These are phyloP conservation scores for Xanthoceras sorbifolium DNA, from an alignment of 345 rosid genomes.

Conservation along the genomic window DNA sequence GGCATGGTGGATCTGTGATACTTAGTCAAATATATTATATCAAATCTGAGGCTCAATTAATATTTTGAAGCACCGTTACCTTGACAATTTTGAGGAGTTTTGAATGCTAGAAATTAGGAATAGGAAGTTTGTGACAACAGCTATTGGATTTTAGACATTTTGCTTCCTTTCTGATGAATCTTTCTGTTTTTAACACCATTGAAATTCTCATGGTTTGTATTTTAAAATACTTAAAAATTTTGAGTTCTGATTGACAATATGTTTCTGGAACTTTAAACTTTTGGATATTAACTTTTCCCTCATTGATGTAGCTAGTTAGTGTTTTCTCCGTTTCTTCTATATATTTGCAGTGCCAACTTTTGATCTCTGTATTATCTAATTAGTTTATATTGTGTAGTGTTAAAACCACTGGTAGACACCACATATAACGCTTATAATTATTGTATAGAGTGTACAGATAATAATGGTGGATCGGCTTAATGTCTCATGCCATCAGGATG, in stretches of 20 bases:
- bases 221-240: neutral
- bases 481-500: neutral
- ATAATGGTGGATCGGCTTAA: neutral
- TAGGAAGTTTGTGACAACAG: constrained; percentile 1
- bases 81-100: neutral
- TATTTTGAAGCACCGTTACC: neutral
- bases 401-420: neutral
- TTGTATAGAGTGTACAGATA: neutral
- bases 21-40: neutral
- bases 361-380: neutral
- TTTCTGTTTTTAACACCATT: neutral
- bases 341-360: too few relatives aligned
- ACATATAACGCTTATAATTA: neutral
- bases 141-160: constrained; percentile 1
- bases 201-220: neutral
- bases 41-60: neutral
- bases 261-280: neutral
- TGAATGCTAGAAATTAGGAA: neutral
- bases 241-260: neutral
- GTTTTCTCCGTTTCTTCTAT: too few relatives aligned
- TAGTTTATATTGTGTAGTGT: neutral
- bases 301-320: neutral
- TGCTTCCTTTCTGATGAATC: neutral
- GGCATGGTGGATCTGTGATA: neutral
- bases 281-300: neutral